Percentiles rank a stretch among this genome's conserved stretches.
phyloP scores from a whole-genome alignment of 2,329 filamentous ascomycete genomes.

The Colletotrichum graminicola region DNA sequence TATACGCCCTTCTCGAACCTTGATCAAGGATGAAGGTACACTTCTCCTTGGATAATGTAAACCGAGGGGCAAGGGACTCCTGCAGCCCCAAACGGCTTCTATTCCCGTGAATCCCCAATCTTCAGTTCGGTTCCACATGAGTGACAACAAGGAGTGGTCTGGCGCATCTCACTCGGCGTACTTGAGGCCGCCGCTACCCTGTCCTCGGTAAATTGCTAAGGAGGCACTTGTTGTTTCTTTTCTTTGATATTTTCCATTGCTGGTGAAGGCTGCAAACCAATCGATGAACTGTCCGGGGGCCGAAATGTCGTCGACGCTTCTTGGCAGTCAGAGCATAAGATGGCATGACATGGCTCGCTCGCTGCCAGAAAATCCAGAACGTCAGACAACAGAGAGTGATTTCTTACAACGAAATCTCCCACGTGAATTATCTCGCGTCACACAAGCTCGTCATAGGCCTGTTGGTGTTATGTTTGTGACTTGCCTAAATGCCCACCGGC shows the following conservation, averaged over 20 bases:
- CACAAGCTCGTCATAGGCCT: neutral
- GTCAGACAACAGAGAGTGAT: neutral
- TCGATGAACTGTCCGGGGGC: neutral
- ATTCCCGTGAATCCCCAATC: slow-evolving; percentile 13
- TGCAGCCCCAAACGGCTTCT: slow-evolving; percentile 28
- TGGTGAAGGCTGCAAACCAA: neutral
- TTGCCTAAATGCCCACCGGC: neutral
- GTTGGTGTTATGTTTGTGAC: neutral
- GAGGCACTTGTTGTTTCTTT: neutral
- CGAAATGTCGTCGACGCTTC: slow-evolving; percentile 3
- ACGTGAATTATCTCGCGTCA: slow-evolving; percentile 16
- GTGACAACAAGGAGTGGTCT: slow-evolving; percentile 19
- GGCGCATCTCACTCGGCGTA: slow-evolving; percentile 8
- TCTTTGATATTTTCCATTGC: neutral
- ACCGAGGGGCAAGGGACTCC: neutral
- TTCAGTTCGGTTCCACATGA: slow-evolving; percentile 20
- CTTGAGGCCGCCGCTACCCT: slow-evolving; percentile 21
- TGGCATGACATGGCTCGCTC: slow-evolving; percentile 1
- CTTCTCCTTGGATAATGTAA: neutral
- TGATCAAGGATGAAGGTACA: neutral
- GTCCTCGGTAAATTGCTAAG: slow-evolving; percentile 25
- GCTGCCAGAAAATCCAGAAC: slow-evolving; percentile 16
- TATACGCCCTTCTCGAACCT: neutral
- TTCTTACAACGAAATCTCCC: neutral
- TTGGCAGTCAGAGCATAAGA: slow-evolving; percentile 27